A percentile compares a stretch with the other conserved stretches of the same genome.
phyloP scores from a whole-genome alignment of 768 basidiomycete genomes.

The Xerocomellus chrysenteron region DNA sequence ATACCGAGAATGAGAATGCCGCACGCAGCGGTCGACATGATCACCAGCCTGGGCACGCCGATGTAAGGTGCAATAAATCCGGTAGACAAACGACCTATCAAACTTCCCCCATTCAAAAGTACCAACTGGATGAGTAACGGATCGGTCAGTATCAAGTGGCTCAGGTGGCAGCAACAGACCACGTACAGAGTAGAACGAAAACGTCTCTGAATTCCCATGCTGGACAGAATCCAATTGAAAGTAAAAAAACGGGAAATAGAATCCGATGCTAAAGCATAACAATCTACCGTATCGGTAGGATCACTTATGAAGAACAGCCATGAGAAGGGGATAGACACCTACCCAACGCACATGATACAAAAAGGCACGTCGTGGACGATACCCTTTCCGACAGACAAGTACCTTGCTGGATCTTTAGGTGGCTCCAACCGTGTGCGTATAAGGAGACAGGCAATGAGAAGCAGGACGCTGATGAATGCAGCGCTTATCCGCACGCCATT shows the following conservation, averaged over 20 bases:
- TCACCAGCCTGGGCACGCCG: conserved; percentile 45
- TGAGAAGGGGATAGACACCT: background rate
- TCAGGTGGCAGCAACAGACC: background rate
- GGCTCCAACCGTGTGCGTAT: conserved; percentile 43
- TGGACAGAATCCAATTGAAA: conserved; percentile 52
- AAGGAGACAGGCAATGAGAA: conserved; percentile 33
- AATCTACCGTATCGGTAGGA: conserved; percentile 4
- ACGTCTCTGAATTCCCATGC: conserved; percentile 43
- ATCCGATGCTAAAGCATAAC: conserved; percentile 33
- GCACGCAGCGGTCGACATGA: conserved; percentile 33
- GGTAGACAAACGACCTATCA: conserved; percentile 51
- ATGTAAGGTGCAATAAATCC: conserved; percentile 41
- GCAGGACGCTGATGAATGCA: conserved; percentile 37
- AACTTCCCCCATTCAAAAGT: conserved; percentile 50
- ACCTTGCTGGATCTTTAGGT: conserved; percentile 11
- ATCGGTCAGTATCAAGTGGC: background rate
- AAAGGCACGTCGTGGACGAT: conserved; percentile 17
- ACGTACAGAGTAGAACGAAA: conserved; percentile 57
- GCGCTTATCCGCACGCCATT: conserved; percentile 51
- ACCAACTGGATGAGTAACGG: conserved; percentile 37
- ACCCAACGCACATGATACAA: conserved; percentile 22
- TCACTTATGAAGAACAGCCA: background rate
- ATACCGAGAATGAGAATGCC: conserved; percentile 43
- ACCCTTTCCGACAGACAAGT: conserved; percentile 17
- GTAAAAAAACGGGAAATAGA: conserved; percentile 56